phyloP scores from a whole-genome alignment of 768 basidiomycete species.

The Leccinellum albellum region DNA sequence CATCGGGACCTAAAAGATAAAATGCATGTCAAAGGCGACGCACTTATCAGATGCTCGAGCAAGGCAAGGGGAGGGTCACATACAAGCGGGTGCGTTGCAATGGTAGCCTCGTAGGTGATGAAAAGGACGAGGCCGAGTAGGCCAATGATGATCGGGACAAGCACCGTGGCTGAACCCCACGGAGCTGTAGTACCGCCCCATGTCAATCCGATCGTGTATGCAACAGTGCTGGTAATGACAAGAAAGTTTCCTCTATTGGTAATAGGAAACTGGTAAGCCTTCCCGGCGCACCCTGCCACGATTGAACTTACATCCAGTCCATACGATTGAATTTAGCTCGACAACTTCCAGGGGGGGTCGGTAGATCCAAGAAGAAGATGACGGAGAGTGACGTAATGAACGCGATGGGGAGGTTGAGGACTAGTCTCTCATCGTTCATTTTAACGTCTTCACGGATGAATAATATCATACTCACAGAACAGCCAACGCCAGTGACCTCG shows the following conservation, averaged over 20 bases:
- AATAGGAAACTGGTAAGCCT: background rate
- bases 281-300: background rate
- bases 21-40: background rate
- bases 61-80: background rate
- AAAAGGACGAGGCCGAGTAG: slow-evolving; percentile 35
- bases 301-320: slow-evolving; percentile 36
- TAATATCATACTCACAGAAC: slow-evolving; percentile 32
- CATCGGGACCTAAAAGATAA: slow-evolving; percentile 29
- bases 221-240: slow-evolving; percentile 28
- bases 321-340: slow-evolving; percentile 33
- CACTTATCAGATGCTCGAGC: background rate
- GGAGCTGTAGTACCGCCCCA: slow-evolving; percentile 42
- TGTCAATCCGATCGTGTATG: slow-evolving; percentile 32
- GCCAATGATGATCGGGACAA: slow-evolving; percentile 43
- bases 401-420: slow-evolving; percentile 39
- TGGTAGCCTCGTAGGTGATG: slow-evolving; percentile 34
- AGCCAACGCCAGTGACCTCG: slow-evolving; percentile 39
- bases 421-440: slow-evolving; percentile 14
- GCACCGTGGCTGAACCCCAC: slow-evolving; percentile 38
- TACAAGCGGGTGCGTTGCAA: slow-evolving; percentile 35
- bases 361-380: slow-evolving; percentile 31
- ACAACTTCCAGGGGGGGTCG: slow-evolving; percentile 31
- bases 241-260: slow-evolving; percentile 34
- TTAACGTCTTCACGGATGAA: background rate
- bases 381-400: slow-evolving; percentile 19